Evolutionary conservation across 163 green algal genomes (phyloP), one percentile per base, ranked within the genome.

Genomic region (Botryococcus braunii): DNA sequence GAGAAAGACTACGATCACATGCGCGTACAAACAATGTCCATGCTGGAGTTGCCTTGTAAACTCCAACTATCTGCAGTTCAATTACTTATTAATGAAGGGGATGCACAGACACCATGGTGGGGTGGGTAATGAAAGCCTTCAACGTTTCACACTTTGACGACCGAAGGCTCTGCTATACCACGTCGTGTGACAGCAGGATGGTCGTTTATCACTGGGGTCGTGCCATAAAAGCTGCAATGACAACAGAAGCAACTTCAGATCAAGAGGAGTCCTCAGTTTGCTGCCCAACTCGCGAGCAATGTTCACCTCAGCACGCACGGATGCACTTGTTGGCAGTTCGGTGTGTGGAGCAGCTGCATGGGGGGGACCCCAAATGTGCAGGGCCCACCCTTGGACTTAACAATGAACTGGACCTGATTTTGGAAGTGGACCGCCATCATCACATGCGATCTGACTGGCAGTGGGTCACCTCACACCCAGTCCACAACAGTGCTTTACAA

Each of bases 51-150:
- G n/a, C n/a, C n/a, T n/a, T n/a, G n/a, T n/a, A n/a, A n/a, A n/a
- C n/a, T n/a, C n/a, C n/a, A n/a, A 39, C 56, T 17, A 11, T 63
- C 1, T 63, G 56, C 6, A 29, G 1, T 9, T 63, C 1, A 55
- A 29, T 55, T 27, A 55, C 46, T 21, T 27, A 55, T 17, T 55
- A 55, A 17, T 55, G 46, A 55, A 55, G 8, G 50, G 13, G n/a
- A 0, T n/a, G 59, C n/a, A n/a, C 59, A 66, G 59, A 66, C 25
- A 66, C 49, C 27, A 66, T 66, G 59, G 49, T 38, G 2, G 59
- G 59, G 5, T 66, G 59, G 59, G 34, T 66, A 1, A 66, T 66
- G 59, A 66, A 66, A 38, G 59, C 59, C 36, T 66, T 66, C 59
- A 66, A 66, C 34, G 59, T 66, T 21, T 46, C 27, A 25, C 59